A percentile compares a stretch with the other conserved stretches of the same genome.
phyloP scores from a whole-genome alignment of 2,329 filamentous ascomycete genomes.

The Pyricularia sp. region DNA sequence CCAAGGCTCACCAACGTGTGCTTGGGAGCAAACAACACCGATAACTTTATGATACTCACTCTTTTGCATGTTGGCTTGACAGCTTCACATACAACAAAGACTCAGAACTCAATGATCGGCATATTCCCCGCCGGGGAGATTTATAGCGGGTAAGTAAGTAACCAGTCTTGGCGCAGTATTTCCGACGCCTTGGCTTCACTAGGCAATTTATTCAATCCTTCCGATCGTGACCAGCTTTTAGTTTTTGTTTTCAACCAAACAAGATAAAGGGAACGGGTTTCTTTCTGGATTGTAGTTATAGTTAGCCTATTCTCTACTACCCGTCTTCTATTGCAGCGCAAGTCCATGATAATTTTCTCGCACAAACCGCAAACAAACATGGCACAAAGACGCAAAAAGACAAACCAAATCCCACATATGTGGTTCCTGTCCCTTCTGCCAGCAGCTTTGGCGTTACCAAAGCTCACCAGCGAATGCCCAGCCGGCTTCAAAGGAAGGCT shows the following conservation, averaged over 20 bases:
- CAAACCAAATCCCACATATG: not conserved
- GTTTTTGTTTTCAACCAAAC: not conserved
- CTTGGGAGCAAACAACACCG: not conserved
- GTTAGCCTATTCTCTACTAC: not conserved
- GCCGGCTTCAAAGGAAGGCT: conserved; percentile 1
- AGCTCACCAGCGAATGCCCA: not conserved
- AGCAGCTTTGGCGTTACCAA: not conserved
- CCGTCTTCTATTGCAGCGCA: not conserved
- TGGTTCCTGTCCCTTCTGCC: not conserved
- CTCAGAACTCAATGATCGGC: not conserved
- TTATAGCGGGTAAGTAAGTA: not conserved
- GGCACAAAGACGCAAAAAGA: not conserved
- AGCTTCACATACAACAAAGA: not conserved
- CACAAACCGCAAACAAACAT: not conserved
- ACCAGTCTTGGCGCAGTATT: not conserved
- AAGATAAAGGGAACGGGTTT: not conserved
- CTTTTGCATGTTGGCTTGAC: not conserved
- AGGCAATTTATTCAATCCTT: not conserved
- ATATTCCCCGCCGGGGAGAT: not conserved
- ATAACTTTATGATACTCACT: not conserved
- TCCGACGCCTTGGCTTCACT: not conserved
- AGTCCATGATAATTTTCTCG: not conserved
- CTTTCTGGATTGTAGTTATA: not conserved
- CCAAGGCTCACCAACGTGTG: not conserved
- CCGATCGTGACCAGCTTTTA: not conserved